A percentile compares a stretch with the other conserved stretches of the same genome.
These are phyloP conservation scores for Russula virescens DNA, from an alignment of 768 basidiomycete genomes.

Conservation along the genomic window DNA sequence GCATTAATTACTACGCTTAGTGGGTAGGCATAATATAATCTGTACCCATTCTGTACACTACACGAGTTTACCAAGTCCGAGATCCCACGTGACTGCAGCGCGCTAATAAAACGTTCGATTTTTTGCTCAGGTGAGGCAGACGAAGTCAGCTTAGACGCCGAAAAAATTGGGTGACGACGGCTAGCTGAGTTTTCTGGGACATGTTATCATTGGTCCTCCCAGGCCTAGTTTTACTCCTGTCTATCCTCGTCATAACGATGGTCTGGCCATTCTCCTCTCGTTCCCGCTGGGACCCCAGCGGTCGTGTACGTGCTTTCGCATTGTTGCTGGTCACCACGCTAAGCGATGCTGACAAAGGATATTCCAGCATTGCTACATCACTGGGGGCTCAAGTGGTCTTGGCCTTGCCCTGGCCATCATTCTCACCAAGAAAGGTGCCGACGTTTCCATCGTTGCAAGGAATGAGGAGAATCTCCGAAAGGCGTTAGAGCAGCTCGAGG, in stretches of 20 bases:
- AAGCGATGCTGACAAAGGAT: not conserved
- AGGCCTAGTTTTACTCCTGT: not conserved
- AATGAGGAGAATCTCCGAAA: conserved; percentile 56
- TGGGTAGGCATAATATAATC: no score
- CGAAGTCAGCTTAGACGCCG: no score
- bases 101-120: no score
- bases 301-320: conserved; percentile 19
- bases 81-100: no score
- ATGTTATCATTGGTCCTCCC: not conserved
- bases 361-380: conserved; percentile 74
- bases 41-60: no score
- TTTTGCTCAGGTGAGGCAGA: no score
- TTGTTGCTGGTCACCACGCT: not conserved
- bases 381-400: conserved; percentile 78
- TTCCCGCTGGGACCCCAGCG: conserved; percentile 30
- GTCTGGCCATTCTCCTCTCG: conserved; percentile 26
- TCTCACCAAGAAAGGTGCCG: conserved; percentile 62
- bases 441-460: conserved; percentile 82
- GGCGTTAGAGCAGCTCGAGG: conserved; percentile 62
- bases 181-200: no score
- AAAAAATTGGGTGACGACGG: no score
- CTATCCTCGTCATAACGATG: conserved; percentile 11
- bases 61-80: no score
- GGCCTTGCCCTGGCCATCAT: conserved; percentile 68
- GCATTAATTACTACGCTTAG: no score